Evolutionary conservation across 2,329 filamentous ascomycete species (phyloP).

Genomic region (Trichoderma gracile): DNA sequence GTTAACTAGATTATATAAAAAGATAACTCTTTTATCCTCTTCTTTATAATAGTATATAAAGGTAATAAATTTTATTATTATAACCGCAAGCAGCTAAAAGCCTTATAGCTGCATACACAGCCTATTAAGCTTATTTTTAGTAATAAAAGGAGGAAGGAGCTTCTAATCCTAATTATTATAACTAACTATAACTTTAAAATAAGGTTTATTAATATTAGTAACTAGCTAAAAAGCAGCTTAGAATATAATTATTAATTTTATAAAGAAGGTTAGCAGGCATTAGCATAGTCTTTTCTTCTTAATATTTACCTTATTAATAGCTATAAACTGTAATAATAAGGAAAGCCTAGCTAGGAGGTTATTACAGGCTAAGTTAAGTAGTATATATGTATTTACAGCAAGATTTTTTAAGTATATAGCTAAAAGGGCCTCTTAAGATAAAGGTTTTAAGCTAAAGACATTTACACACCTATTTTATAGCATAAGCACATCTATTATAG

Average conservation of each 20-base stretch:
- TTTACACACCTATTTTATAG: background rate
- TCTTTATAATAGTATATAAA: background rate
- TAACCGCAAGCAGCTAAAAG: background rate
- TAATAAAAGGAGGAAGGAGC: background rate
- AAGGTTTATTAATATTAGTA: background rate
- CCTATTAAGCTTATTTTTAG: background rate
- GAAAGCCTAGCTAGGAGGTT: too few relatives aligned
- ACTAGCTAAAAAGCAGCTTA: background rate
- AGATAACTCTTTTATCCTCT: background rate
- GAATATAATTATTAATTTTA: background rate
- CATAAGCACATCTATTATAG: background rate
- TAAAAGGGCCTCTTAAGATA: background rate
- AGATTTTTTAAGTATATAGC: background rate
- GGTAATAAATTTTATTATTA: background rate
- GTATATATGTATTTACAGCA: background rate
- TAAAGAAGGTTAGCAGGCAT: slow-evolving; percentile 2
- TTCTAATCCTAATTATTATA: background rate
- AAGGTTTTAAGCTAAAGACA: background rate
- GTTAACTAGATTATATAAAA: background rate
- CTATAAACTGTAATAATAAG: background rate
- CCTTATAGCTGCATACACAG: background rate
- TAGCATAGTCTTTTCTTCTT: background rate
- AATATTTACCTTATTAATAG: background rate
- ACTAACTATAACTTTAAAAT: background rate
- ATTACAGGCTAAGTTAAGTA: background rate